These are phyloP conservation scores for Dactylorhiza incarnata DNA, from an alignment of 106 monocot genomes.

Conservation along the genomic window DNA sequence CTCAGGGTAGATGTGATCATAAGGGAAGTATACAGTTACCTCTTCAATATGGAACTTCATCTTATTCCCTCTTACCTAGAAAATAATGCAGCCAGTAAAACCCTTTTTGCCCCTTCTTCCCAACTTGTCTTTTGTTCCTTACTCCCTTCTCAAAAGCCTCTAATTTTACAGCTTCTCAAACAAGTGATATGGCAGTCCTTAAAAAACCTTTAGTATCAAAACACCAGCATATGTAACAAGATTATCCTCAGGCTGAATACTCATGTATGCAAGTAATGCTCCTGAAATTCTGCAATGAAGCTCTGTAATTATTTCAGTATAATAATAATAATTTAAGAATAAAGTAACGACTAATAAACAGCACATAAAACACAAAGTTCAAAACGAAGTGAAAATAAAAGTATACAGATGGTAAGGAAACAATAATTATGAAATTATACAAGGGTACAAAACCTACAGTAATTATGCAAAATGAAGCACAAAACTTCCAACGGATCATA, in stretches of 20 bases:
- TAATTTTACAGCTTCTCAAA: not conserved
- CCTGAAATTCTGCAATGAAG: not conserved
- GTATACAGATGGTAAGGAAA: not conserved
- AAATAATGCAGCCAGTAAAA: not conserved
- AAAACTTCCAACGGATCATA: not conserved
- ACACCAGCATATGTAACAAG: not conserved
- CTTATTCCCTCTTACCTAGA: not conserved
- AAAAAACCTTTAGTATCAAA: not conserved
- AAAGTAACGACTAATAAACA: not conserved
- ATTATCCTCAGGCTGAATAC: not conserved
- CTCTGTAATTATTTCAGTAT: not conserved
- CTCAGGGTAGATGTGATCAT: constrained; percentile 92
- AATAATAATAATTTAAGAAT: not conserved
- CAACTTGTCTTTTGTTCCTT: not conserved
- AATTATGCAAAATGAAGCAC: not conserved
- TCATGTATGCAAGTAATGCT: not conserved
- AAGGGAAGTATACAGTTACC: constrained; percentile 88
- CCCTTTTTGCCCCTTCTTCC: too few species aligned
- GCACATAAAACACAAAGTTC: not conserved
- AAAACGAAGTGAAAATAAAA: not conserved
- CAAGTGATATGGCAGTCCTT: not conserved
- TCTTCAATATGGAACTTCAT: constrained; percentile 92
- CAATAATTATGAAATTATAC: not conserved
- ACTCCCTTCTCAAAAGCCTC: not conserved
- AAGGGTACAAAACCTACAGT: not conserved